These are phyloP conservation scores for Cucurbitaria berberidis DNA, from an alignment of 2,329 filamentous ascomycete species.

Conservation along the genomic window DNA sequence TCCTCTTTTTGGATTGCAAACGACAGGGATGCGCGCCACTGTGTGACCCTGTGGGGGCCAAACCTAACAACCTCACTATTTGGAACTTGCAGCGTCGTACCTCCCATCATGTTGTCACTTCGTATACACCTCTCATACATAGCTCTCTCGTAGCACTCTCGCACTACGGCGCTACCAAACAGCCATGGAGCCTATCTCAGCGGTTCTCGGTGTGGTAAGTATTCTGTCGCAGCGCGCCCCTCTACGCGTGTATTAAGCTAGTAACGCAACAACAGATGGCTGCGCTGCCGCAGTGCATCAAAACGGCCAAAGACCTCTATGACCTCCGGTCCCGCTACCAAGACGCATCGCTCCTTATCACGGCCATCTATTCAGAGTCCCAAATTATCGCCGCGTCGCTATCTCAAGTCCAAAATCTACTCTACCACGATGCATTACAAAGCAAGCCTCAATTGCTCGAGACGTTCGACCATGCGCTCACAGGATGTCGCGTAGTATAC, in stretches of 20 bases:
- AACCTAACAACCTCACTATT: not conserved
- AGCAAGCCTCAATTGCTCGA: slow-evolving; percentile 38
- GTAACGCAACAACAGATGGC: slow-evolving; percentile 19
- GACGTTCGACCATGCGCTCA: slow-evolving; percentile 42
- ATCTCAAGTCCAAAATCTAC: slow-evolving; percentile 38
- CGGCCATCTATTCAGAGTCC: slow-evolving; percentile 43
- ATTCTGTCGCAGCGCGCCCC: not conserved
- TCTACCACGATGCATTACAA: slow-evolving; percentile 35
- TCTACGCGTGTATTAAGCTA: slow-evolving; percentile 5
- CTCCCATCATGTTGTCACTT: not conserved
- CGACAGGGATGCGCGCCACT: too few relatives aligned
- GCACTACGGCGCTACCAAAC: not conserved
- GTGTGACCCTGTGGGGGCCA: not conserved
- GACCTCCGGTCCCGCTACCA: slow-evolving; percentile 38
- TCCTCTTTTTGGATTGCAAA: too few relatives aligned
- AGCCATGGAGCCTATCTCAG: slow-evolving; percentile 11
- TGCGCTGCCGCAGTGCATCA: slow-evolving; percentile 34
- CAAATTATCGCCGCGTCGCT: slow-evolving; percentile 43
- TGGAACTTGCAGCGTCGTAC: not conserved
- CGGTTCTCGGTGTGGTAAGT: slow-evolving; percentile 14
- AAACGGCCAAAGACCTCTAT: slow-evolving; percentile 40
- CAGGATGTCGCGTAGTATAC: slow-evolving; percentile 43
- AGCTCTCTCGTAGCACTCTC: not conserved
- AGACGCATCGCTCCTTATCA: slow-evolving; percentile 40
- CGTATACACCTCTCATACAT: not conserved